Evolutionary conservation across 139 green algal species (phyloP), one percentile per base, ranked within the genome.

Genomic region (Micractinium conductrix): DNA sequence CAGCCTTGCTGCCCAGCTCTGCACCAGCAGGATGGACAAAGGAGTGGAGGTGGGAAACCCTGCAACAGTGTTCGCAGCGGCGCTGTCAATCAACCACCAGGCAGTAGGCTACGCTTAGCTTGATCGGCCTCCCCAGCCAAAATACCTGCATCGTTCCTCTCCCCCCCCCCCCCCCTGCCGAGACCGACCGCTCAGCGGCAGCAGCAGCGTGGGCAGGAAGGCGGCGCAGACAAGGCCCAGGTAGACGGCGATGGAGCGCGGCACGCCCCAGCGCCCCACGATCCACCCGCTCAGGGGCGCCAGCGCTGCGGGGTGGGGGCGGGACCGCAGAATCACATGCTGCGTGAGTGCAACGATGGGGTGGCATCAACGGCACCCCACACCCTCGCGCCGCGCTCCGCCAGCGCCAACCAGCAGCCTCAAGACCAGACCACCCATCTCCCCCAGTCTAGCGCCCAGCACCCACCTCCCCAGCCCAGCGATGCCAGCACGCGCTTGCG

Each of bases 401-500:
- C n/a, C n/a, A n/a, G n/a, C n/a, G n/a, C n/a, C n/a, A n/a, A n/a
- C n/a, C n/a, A n/a, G n/a, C n/a, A n/a, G n/a, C n/a, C n/a, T n/a
- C n/a, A n/a, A n/a, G n/a, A n/a, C n/a, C n/a, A n/a, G n/a, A 68
- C 24, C 60, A 35, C 60, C 24, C 24, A 33, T 68, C 60, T 58
- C 14, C 48, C 10, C 48, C 48, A 68, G 22, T 68, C 26, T 26
- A 68, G 60, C 60, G 35, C 24, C 37, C 17, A 3, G 42, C 24
- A 12, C 74, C 45, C 74, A 80, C 74, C 74, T 81, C 75, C 75
- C 38, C 40, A 81, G 37, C 75, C 53, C 37, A 81, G 30, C 28
- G 75, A 81, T 9, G 75, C 75, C 37, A 70, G 38, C 38, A 81
- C 55, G 8, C 75, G 53, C 37, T 50, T 70, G 53, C 55, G 53